Evolutionary conservation across 2,329 filamentous ascomycete genomes (phyloP).

Genomic region (Biscogniauxia sp.): DNA sequence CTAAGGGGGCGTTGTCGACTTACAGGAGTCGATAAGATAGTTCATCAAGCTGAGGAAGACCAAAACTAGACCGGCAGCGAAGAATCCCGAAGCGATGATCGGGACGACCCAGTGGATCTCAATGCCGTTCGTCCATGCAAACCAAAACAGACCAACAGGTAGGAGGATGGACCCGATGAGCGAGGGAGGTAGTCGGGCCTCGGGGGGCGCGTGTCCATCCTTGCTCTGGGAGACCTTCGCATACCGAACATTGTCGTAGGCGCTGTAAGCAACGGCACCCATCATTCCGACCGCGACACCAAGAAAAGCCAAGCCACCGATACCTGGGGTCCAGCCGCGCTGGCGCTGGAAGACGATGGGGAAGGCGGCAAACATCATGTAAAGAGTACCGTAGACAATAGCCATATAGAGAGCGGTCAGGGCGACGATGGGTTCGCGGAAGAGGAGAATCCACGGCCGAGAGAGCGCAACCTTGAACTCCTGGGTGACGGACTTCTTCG

Average conservation of each 20-base stretch:
- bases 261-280: conserved; percentile 52
- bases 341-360: conserved; percentile 61
- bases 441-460: conserved; percentile 66
- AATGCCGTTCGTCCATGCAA: conserved; percentile 63
- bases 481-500: conserved; percentile 44
- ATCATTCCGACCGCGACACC: conserved; percentile 64
- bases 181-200: conserved; percentile 61
- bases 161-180: conserved; percentile 62
- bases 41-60: conserved; percentile 58
- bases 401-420: conserved; percentile 63
- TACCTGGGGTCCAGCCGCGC: conserved; percentile 55
- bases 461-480: conserved; percentile 58
- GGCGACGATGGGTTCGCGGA: conserved; percentile 67
- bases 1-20: conserved; percentile 7
- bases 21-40: conserved; percentile 55
- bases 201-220: conserved; percentile 60
- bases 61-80: conserved; percentile 44
- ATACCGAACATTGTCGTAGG: conserved; percentile 56
- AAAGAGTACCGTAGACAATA: conserved; percentile 53
- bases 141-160: conserved; percentile 65
- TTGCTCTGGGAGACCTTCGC: conserved; percentile 39
- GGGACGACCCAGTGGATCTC: conserved; percentile 53
- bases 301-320: conserved; percentile 63
- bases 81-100: conserved; percentile 35
- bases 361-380: conserved; percentile 56